A percentile compares a stretch with the other conserved stretches of the same genome.
Evolutionary conservation across 257 asterid species (phyloP).

Genomic region (Solanum gandarillasii): DNA sequence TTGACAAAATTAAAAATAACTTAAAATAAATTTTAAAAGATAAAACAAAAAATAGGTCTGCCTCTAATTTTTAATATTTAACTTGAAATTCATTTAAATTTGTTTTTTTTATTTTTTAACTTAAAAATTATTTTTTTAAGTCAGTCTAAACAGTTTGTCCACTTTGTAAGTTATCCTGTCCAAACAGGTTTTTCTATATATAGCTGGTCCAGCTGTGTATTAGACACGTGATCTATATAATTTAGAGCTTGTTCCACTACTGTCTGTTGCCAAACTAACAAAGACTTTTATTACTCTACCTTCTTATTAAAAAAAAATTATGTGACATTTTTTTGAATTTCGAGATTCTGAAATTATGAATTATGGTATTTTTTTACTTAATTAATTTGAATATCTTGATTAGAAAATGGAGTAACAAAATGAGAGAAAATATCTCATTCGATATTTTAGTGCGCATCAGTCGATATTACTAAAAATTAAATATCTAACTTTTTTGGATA

Average conservation of each 20-base stretch:
- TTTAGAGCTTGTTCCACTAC: neutral
- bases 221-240: neutral
- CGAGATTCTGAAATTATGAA: too few relatives aligned
- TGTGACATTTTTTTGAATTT: too few relatives aligned
- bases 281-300: neutral
- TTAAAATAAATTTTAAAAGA: too few relatives aligned
- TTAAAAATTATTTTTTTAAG: neutral
- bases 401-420: neutral
- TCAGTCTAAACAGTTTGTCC: neutral
- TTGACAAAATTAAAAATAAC: fast-evolving
- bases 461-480: neutral
- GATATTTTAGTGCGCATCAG: neutral
- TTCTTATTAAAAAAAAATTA: too few relatives aligned
- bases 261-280: neutral
- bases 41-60: too few relatives aligned
- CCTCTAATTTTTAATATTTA: too few relatives aligned
- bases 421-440: neutral
- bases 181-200: too few relatives aligned
- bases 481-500: neutral
- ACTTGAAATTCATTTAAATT: too few relatives aligned
- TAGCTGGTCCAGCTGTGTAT: neutral
- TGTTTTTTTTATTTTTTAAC: too few relatives aligned
- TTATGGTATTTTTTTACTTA: too few relatives aligned
- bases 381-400: neutral
- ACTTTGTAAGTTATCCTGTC: neutral